Percentiles rank a stretch among this genome's conserved stretches.
Evolutionary conservation across 192 early-diverging fungal species (phyloP).

Genomic region (Borealophlyctis nickersoniae): DNA sequence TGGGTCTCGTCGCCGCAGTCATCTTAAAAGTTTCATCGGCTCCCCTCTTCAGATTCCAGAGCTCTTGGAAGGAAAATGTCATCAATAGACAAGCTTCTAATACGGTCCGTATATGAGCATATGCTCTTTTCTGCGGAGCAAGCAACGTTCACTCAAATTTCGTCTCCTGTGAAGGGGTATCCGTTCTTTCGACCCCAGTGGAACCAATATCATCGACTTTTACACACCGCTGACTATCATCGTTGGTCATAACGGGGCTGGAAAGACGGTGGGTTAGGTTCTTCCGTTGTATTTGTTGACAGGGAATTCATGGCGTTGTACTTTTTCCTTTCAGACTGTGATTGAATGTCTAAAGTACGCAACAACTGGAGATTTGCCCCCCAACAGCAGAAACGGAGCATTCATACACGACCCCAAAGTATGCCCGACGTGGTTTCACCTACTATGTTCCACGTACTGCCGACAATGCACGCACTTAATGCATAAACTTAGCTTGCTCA

Average conservation of each 20-base stretch:
- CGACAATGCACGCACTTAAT: neutral
- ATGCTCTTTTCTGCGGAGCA: no score
- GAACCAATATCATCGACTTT: conserved; percentile 74
- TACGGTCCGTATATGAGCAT: no score
- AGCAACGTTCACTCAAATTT: no score
- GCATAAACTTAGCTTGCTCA: conserved; percentile 55
- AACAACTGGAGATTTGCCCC: conserved; percentile 87
- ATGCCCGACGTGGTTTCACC: neutral
- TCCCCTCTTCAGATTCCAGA: no score
- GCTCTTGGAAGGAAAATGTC: no score
- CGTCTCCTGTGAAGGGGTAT: no score
- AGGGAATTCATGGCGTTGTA: conserved; percentile 4
- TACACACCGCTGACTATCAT: conserved; percentile 91
- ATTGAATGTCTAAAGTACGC: conserved; percentile 97
- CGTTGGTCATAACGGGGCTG: conserved; percentile 92
- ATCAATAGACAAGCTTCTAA: no score
- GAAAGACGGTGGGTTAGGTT: conserved; percentile 77
- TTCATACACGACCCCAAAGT: conserved; percentile 96
- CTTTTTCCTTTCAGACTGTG: conserved; percentile 78
- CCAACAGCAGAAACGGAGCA: conserved; percentile 78
- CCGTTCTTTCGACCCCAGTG: conserved; percentile 85
- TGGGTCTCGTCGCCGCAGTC: no score
- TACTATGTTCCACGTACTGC: neutral
- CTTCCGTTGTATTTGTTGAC: neutral
- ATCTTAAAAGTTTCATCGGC: no score